Percentiles rank a stretch among this genome's conserved stretches.
Conservation (phyloP, 1,139 yeast species). For the Saccharomyces hybrid region DNA sequence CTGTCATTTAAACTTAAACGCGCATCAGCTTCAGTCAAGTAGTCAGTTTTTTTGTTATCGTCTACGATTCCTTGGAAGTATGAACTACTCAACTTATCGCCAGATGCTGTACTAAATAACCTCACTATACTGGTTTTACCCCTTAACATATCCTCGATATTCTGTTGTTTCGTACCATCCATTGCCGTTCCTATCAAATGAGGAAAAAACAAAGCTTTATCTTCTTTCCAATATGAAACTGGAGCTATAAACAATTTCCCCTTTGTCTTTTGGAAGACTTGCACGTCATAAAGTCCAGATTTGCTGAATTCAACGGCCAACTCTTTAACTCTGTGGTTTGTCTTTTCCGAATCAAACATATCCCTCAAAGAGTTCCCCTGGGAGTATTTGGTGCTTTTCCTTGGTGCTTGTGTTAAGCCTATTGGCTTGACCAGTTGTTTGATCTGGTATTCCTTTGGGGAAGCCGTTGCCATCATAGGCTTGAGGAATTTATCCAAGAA, state of each 20-base stretch:
- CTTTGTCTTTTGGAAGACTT: slow-evolving; percentile 66
- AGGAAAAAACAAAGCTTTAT: slow-evolving; percentile 81
- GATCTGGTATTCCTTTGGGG: slow-evolving; percentile 34
- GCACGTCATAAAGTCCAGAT: slow-evolving; percentile 81
- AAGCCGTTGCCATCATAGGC: slow-evolving; percentile 32
- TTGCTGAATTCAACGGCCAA: slow-evolving; percentile 72
- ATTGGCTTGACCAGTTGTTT: slow-evolving; percentile 38
- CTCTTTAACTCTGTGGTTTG: slow-evolving; percentile 48
- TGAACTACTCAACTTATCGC: slow-evolving; percentile 57
- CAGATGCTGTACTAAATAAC: slow-evolving; percentile 47
- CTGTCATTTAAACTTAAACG: slow-evolving; percentile 1
- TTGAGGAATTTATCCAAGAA: slow-evolving; percentile 35
- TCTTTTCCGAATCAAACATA: slow-evolving; percentile 41
- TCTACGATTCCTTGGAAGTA: slow-evolving; percentile 41
- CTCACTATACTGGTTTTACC: slow-evolving; percentile 30
- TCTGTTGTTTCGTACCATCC: slow-evolving; percentile 33
- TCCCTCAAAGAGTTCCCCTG: slow-evolving; percentile 35
- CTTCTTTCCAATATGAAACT: slow-evolving; percentile 59
- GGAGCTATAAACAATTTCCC: slow-evolving; percentile 87
- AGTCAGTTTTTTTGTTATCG: slow-evolving; percentile 20
- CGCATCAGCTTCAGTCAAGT: slow-evolving; percentile 13
- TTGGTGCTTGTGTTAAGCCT: slow-evolving; percentile 38
- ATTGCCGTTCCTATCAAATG: slow-evolving; percentile 61
- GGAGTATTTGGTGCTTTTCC: slow-evolving; percentile 15
- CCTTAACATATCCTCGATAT: slow-evolving; percentile 32